phyloP scores from a whole-genome alignment of 331 rosid species.

The Pyrus hybrid region DNA sequence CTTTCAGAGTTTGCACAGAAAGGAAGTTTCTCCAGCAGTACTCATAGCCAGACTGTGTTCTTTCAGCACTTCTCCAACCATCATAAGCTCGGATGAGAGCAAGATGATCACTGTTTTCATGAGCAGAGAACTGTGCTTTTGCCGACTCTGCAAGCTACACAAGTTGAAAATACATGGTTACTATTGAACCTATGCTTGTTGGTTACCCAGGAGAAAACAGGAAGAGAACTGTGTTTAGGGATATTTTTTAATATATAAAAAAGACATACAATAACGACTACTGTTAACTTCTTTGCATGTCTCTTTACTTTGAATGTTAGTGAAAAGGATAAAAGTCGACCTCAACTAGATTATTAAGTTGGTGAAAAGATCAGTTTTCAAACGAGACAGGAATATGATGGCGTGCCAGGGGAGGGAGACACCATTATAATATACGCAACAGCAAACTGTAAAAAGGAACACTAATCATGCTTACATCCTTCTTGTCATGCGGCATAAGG shows the following conservation, averaged over 20 bases:
- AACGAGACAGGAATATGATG: not conserved
- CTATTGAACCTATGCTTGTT: not conserved
- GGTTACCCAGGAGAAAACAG: not conserved
- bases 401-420: not conserved
- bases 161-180: constrained; percentile 10
- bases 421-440: not conserved
- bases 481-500: constrained; percentile 41
- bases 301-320: not conserved
- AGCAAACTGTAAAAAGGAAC: not conserved
- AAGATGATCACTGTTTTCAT: constrained; percentile 43
- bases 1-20: constrained; percentile 35
- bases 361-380: not conserved
- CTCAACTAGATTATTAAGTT: not conserved
- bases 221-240: not conserved
- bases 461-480: constrained; percentile 29
- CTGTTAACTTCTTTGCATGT: not conserved
- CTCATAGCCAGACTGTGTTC: constrained; percentile 29
- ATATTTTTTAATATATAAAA: not conserved
- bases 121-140: constrained; percentile 34
- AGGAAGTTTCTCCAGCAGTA: constrained; percentile 50
- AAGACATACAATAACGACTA: not conserved
- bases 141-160: constrained; percentile 43
- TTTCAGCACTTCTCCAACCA: constrained; percentile 45
- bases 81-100: constrained; percentile 38
- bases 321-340: not conserved